Evolutionary conservation across 345 rosid species (phyloP).

Genomic region (Euphorbia tirucalli): DNA sequence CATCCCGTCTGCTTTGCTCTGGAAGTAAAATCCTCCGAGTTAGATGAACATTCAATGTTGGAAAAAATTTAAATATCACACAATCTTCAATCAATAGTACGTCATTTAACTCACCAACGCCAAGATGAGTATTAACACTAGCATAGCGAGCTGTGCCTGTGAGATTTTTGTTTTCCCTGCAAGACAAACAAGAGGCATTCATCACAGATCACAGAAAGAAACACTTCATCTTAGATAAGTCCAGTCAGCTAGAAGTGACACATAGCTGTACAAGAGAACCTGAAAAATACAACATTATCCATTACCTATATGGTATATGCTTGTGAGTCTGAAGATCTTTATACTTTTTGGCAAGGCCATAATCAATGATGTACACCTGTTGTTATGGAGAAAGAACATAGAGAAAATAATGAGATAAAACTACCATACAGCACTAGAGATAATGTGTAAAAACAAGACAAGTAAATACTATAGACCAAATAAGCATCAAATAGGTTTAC

Average conservation of each 20-base stretch:
- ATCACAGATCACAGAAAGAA: slow-evolving; percentile 8
- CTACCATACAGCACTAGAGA: neutral
- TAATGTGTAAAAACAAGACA: neutral
- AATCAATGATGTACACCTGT: slow-evolving; percentile 36
- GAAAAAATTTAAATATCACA: neutral
- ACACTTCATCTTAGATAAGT: neutral
- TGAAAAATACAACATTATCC: neutral
- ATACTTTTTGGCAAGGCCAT: slow-evolving; percentile 37
- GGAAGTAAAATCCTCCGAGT: slow-evolving; percentile 22
- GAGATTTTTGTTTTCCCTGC: slow-evolving; percentile 96
- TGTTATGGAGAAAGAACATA: neutral
- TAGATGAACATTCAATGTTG: neutral
- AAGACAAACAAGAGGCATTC: slow-evolving; percentile 16
- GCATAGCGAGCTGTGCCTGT: slow-evolving; percentile 99
- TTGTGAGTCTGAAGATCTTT: slow-evolving; percentile 38
- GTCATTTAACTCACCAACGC: slow-evolving; percentile 65
- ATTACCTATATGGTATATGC: slow-evolving; percentile 35
- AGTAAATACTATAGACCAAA: neutral
- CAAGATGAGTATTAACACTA: slow-evolving; percentile 95
- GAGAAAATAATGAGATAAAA: neutral
- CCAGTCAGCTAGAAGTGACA: neutral
- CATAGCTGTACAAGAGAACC: neutral
- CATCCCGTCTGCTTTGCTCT: slow-evolving; percentile 99
- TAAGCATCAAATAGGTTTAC: neutral
- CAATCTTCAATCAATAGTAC: neutral